A percentile compares a stretch with the other conserved stretches of the same genome.
Evolutionary conservation across 371 early-diverging fungal species (phyloP).

Genomic region (Nematocida homosporus): DNA sequence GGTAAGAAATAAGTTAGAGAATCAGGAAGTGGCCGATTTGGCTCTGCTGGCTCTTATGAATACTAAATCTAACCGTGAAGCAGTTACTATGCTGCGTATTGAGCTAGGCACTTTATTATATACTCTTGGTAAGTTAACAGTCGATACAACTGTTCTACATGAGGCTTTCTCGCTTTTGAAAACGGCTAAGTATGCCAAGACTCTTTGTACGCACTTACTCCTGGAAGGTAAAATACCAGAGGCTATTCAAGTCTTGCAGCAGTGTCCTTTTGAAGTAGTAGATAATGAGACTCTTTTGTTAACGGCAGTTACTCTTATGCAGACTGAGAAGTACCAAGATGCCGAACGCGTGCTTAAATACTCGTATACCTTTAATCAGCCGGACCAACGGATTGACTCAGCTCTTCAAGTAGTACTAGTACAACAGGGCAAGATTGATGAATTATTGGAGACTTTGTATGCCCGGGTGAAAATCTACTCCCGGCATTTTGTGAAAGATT

Average conservation of each 20-base stretch:
- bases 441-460: constrained; percentile 3
- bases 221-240: constrained; percentile 3
- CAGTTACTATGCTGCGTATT: constrained; percentile 12
- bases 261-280: constrained; percentile 21
- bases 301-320: constrained; percentile 20
- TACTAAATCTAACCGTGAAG: not conserved
- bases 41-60: not conserved
- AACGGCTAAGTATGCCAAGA: constrained; percentile 45
- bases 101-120: constrained; percentile 16
- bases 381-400: constrained; percentile 22
- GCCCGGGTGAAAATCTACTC: constrained; percentile 28
- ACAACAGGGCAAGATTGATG: constrained; percentile 35
- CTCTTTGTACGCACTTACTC: constrained; percentile 40
- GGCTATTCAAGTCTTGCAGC: constrained; percentile 17
- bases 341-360: constrained; percentile 38
- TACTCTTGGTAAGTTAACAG: constrained; percentile 11
- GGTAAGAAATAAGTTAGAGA: constrained; percentile 19
- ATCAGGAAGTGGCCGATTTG: not conserved
- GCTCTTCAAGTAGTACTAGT: constrained; percentile 31
- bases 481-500: constrained; percentile 20
- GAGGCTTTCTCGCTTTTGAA: constrained; percentile 38
- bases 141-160: constrained; percentile 11
- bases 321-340: constrained; percentile 19
- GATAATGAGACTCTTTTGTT: constrained; percentile 28
- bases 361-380: constrained; percentile 9